Evolutionary conservation across 2,329 filamentous ascomycete species (phyloP), one percentile per base, ranked within the genome.

Genomic region (Geosmithia morbida): DNA sequence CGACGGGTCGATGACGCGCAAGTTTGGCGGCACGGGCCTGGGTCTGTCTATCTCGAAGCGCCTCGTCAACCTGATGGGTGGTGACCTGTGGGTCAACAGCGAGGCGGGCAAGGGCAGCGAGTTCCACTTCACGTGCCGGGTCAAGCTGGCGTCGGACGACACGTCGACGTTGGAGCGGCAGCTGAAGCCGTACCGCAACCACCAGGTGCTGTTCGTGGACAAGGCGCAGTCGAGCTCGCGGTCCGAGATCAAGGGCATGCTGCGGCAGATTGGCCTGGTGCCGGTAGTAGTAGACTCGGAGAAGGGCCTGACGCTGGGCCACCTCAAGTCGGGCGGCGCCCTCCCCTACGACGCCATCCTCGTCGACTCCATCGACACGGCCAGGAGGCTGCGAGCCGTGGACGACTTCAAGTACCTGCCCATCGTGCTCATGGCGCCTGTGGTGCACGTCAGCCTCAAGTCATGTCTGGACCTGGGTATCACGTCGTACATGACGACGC

Each of bases 401-500:
- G 90, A 96, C 59, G 87, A 94, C 61, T 95, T 96, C 74, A 96
- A 96, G 69, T 97, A 96, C 61, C 87, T 96, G 43, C 92, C 92
- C 2, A 89, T 98, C 53, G 90, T 98, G 42, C 77, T 97, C 51
- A 69, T 97, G 43, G 92, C 88, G 43, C 88, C 90, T 0, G 72
- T 87, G 37, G 88, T 97, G 13, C 86, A 89, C 51, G 87, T 97
- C 54, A 94, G 82, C 62, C 74, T 98, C 56, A 95, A 95, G 68
- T 92, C 87, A 2, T 92, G 90, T 49, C 70, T 97, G 50, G 92
- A 97, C 61, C 75, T 97, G 53, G 90, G 92, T 52, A 95, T 98
- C 55, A 94, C 89, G n/a, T 96, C 89, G 46, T 97, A 96, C 65
- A 96, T 97, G 88, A 97, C 92, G 2, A 95, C 88, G 16, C 92